Conservation (phyloP, 192 early-diverging fungal species). For the Coemansia sp. region DNA sequence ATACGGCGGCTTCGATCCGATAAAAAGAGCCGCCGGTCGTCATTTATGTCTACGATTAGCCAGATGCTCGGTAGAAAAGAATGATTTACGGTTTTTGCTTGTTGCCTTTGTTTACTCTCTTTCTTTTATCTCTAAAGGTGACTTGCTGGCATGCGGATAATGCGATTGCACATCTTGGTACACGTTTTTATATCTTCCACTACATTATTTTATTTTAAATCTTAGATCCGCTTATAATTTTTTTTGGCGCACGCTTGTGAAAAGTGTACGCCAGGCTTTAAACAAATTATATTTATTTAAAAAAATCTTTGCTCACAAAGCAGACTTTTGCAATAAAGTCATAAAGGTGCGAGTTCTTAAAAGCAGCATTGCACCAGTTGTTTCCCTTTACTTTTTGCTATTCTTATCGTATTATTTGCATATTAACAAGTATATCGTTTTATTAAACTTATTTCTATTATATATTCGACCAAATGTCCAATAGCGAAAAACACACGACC, state of each 20-base stretch:
- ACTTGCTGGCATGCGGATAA: neutral
- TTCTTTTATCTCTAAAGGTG: too few species aligned
- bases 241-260: too few species aligned
- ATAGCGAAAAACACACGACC: neutral
- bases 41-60: conserved; percentile 52
- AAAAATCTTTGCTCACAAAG: neutral
- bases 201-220: neutral
- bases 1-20: conserved; percentile 29
- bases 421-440: too few species aligned
- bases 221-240: neutral
- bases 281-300: neutral
- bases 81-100: neutral
- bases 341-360: neutral
- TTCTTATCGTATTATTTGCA: neutral
- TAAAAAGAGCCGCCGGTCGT: conserved; percentile 42
- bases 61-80: conserved; percentile 52
- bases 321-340: neutral
- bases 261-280: neutral
- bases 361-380: neutral
- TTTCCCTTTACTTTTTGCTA: neutral
- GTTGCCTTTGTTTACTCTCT: neutral
- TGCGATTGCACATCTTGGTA: neutral
- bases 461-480: neutral
- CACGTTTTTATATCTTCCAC: neutral
- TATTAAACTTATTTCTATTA: too few species aligned